Base-by-base conservation (phyloP, 1,284 basidiomycete genomes). In the Crucibulum parvulum region DNA sequence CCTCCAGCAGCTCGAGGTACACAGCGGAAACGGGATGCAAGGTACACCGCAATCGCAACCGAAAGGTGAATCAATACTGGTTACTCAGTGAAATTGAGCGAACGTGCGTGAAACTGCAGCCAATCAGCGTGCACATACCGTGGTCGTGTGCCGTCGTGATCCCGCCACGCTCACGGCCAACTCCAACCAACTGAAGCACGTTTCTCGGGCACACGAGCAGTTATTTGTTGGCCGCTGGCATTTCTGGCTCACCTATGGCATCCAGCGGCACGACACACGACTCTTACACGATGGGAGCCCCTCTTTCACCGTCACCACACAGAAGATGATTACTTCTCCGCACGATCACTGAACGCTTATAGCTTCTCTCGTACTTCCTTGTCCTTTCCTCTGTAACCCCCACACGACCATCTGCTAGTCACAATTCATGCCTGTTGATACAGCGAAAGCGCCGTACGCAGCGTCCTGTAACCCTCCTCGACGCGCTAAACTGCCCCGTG, bases 391-490 rank as follows among this genome's bases (percentile, higher is more conserved):
- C 46, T 55, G 46, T 31, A 53, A 10, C 43, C 46, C 24, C 47
- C 47, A 58, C 54, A 38, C 47, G 35, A 48, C n/a, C 31, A 48
- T 37, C 35, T 50, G 50, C 46, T 55, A 24, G 24, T 4, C 24
- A 24, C 38, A 54, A 45, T 54, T 35, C 45, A 71, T 71, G 69
- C 60, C 67, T 24, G 24, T 24, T 24, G 62, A 67, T 53, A 53
- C 55, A 38, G 55, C 60, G 38, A 68, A 64, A 43, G 64, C 63
- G 18, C 37, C 75, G 45, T 88, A 87, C 74, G 68, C 81, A 7
- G 85, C 78, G 0, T 81, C 81, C 65, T 82, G 79, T 67, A 89
- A 88, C 68, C 88, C 87, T 1, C 79, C 85, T 0, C 81, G 87
- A 59, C 81, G 80, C 39, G 85, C 83, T 6, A 89, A 89, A 69